Evolutionary conservation across 352 stramenopile genomes (phyloP).

Genomic region (Plasmopara viticola): DNA sequence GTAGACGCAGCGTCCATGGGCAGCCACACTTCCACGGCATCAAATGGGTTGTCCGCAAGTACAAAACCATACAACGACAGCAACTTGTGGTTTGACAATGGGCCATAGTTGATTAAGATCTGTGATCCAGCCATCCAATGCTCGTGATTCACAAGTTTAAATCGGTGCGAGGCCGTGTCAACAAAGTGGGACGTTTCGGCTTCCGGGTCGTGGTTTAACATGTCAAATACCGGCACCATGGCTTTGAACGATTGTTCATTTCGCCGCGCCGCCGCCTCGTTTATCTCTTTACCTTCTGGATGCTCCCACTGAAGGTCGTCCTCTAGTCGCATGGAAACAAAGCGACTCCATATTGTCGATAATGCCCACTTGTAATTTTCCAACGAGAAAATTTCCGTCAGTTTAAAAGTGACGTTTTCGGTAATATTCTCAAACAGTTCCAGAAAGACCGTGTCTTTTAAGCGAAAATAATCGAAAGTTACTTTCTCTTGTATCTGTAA

Average conservation of each 20-base stretch:
- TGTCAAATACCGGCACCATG: constrained; percentile 84
- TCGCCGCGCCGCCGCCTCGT: not conserved
- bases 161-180: constrained; percentile 38
- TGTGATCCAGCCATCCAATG: constrained; percentile 64
- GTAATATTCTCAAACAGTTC: constrained; percentile 43
- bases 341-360: constrained; percentile 84
- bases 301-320: constrained; percentile 5
- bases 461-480: constrained; percentile 33
- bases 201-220: constrained; percentile 78
- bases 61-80: constrained; percentile 79
- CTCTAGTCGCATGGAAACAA: constrained; percentile 58
- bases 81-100: constrained; percentile 79
- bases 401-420: constrained; percentile 18
- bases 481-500: constrained; percentile 61
- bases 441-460: constrained; percentile 37
- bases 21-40: constrained; percentile 70
- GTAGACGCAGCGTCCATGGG: constrained; percentile 51
- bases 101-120: constrained; percentile 77
- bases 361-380: constrained; percentile 77
- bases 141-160: constrained; percentile 70
- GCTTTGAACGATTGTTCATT: constrained; percentile 48
- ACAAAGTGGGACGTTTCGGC: constrained; percentile 70
- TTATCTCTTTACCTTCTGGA: not conserved
- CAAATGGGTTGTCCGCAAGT: constrained; percentile 53
- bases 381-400: constrained; percentile 45